Percentiles rank a stretch among this genome's conserved stretches.
phyloP scores from a whole-genome alignment of 2,329 filamentous ascomycete genomes.

The Lithohypha guttulata region DNA sequence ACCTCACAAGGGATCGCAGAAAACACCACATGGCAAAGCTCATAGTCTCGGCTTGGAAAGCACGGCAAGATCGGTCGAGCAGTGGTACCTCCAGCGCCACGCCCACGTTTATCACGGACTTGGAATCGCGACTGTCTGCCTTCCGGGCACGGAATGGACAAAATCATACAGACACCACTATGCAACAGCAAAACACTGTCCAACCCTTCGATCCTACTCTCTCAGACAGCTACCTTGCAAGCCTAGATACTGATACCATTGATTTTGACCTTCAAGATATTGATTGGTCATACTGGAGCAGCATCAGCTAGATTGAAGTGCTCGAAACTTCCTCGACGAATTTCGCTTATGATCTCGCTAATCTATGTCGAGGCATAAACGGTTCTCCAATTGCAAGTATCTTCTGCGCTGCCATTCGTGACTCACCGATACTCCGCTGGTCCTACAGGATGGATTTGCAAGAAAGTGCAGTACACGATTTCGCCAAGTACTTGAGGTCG shows the following conservation, averaged over 20 bases:
- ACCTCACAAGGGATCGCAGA: slow-evolving; percentile 11
- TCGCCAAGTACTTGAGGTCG: too few relatives aligned
- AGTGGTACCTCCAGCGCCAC: background rate
- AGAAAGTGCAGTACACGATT: too few relatives aligned
- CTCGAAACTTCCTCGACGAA: too few relatives aligned
- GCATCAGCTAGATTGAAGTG: slow-evolving; percentile 10
- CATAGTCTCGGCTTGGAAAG: slow-evolving; percentile 12
- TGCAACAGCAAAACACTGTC: slow-evolving; percentile 1
- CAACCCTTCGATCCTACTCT: background rate
- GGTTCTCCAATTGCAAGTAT: too few relatives aligned
- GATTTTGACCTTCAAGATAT: slow-evolving; percentile 14
- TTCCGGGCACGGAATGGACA: background rate
- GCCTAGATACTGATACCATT: slow-evolving; percentile 7
- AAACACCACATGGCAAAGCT: slow-evolving; percentile 10
- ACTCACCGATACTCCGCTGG: too few relatives aligned
- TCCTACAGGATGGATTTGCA: too few relatives aligned
- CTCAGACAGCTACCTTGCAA: background rate
- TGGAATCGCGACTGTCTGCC: slow-evolving; percentile 1
- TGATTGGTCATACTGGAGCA: slow-evolving; percentile 14
- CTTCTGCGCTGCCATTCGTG: too few relatives aligned
- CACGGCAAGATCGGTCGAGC: slow-evolving; percentile 7
- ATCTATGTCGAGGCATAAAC: too few relatives aligned
- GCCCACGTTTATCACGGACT: slow-evolving; percentile 7
- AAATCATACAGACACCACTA: background rate
- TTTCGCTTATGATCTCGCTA: too few relatives aligned